A percentile compares a stretch with the other conserved stretches of the same genome.
Evolutionary conservation across 371 early-diverging fungal species (phyloP).

Genomic region (Mucor mucedo): DNA sequence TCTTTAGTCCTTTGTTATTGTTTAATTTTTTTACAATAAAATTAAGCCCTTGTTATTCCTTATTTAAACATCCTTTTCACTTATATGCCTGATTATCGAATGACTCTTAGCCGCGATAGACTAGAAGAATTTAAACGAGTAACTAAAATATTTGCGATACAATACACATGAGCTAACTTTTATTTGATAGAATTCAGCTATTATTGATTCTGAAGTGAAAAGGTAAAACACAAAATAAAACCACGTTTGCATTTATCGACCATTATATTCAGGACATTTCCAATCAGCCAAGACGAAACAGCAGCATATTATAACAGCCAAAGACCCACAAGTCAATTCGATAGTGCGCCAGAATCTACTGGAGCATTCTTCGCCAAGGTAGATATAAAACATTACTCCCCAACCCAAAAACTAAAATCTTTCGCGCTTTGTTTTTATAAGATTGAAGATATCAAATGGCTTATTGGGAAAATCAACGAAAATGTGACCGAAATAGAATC

Average conservation of each 20-base stretch:
- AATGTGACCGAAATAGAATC: constrained; percentile 48
- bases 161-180: not conserved
- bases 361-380: constrained; percentile 7
- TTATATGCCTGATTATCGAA: constrained; percentile 11
- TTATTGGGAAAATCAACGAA: constrained; percentile 54
- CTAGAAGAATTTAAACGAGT: constrained; percentile 25
- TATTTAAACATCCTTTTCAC: not conserved
- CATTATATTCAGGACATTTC: too few relatives aligned
- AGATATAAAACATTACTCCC: not conserved
- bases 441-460: constrained; percentile 54
- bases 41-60: not conserved
- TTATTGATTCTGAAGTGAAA: not conserved
- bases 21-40: too few relatives aligned
- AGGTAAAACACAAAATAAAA: not conserved
- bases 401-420: not conserved
- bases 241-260: too few relatives aligned
- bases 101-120: constrained; percentile 29
- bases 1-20: not conserved
- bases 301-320: too few relatives aligned
- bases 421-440: constrained; percentile 7
- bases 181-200: not conserved
- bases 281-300: too few relatives aligned
- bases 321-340: not conserved
- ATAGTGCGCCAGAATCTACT: not conserved
- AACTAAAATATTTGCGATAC: not conserved